Evolutionary conservation across 331 rosid genomes (phyloP).

Genomic region (Telfairia occidentalis): DNA sequence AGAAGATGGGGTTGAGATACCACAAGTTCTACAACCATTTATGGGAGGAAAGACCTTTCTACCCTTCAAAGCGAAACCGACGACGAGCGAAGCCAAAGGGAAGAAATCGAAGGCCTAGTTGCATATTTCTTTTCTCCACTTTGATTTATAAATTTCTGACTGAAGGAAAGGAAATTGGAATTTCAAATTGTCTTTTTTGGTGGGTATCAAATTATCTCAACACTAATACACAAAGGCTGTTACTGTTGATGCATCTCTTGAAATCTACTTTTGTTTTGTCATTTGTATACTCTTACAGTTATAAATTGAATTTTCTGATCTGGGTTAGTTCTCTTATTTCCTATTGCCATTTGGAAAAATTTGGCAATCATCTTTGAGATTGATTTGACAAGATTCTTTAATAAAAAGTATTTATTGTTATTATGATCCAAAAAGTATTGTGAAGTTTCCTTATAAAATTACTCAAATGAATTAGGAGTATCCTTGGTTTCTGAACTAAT

Average conservation of each 20-base stretch:
- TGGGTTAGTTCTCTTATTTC: neutral
- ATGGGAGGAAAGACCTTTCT: slow-evolving; percentile 75
- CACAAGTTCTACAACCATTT: slow-evolving; percentile 52
- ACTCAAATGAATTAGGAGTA: neutral
- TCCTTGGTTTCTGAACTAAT: slow-evolving; percentile 34
- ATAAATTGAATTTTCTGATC: neutral
- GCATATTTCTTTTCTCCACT: slow-evolving; percentile 17
- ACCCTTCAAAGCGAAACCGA: slow-evolving; percentile 63
- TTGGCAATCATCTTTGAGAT: neutral
- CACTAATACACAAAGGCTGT: neutral
- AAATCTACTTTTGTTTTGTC: neutral
- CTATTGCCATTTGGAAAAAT: neutral
- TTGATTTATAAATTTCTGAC: slow-evolving; percentile 5
- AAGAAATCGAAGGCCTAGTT: slow-evolving; percentile 87
- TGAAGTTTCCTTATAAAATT: neutral
- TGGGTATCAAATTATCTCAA: neutral
- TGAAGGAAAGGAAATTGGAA: neutral
- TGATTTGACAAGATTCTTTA: neutral
- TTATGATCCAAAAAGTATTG: neutral
- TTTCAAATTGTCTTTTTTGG: neutral
- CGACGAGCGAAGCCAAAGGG: slow-evolving; percentile 66
- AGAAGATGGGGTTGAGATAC: slow-evolving; percentile 82
- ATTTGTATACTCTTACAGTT: neutral
- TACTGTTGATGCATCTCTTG: neutral
- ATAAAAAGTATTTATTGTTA: neutral